A percentile compares a stretch with the other conserved stretches of the same genome.
phyloP scores from a whole-genome alignment of 2,329 filamentous ascomycete species.

The Volutella citrinella region DNA sequence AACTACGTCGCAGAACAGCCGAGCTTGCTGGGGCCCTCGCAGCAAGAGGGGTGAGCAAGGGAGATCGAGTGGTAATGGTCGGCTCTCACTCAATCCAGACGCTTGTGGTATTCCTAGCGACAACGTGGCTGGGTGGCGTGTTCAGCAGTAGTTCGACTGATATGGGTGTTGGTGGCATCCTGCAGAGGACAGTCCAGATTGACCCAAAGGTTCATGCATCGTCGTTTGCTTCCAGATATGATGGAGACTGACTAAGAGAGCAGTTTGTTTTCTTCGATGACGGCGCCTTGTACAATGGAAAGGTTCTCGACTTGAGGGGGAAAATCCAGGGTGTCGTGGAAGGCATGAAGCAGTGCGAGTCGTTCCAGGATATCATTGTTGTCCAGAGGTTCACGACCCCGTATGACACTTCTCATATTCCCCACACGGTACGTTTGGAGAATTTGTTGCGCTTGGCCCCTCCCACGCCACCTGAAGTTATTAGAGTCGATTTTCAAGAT shows the following conservation, averaged over 20 bases:
- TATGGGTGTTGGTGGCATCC: slow-evolving; percentile 75
- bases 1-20: slow-evolving; percentile 59
- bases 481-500: slow-evolving; percentile 65
- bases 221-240: background rate
- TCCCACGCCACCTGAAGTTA: slow-evolving; percentile 46
- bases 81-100: slow-evolving; percentile 75
- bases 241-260: slow-evolving; percentile 1
- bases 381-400: slow-evolving; percentile 64
- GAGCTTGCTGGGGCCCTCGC: slow-evolving; percentile 64
- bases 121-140: slow-evolving; percentile 67
- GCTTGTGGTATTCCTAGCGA: slow-evolving; percentile 66
- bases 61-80: slow-evolving; percentile 74
- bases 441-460: slow-evolving; percentile 39
- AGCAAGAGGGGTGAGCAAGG: slow-evolving; percentile 61
- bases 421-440: slow-evolving; percentile 42
- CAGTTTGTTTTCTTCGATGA: slow-evolving; percentile 82
- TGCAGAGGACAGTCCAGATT: slow-evolving; percentile 73
- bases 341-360: slow-evolving; percentile 58
- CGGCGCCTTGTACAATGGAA: slow-evolving; percentile 75
- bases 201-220: slow-evolving; percentile 55
- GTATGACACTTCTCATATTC: slow-evolving; percentile 55
- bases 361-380: slow-evolving; percentile 63
- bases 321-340: slow-evolving; percentile 71
- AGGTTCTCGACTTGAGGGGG: slow-evolving; percentile 64
- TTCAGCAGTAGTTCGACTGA: slow-evolving; percentile 78